These are phyloP conservation scores for Fusarium sp. DNA, from an alignment of 2,329 filamentous ascomycete genomes.

Conservation along the genomic window DNA sequence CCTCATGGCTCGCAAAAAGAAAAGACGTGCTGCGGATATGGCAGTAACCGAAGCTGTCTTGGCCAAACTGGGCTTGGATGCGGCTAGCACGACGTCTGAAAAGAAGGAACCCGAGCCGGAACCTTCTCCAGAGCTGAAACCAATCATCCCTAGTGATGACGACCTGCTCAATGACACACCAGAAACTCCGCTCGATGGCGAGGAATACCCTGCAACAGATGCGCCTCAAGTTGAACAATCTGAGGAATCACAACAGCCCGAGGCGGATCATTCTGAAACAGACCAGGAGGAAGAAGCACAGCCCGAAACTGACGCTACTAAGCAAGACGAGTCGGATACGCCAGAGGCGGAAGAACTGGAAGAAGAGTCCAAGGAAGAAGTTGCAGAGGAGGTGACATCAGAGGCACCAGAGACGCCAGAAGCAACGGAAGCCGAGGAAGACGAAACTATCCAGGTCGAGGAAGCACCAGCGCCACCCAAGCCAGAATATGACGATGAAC, in stretches of 20 bases:
- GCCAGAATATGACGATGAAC: conserved; percentile 59
- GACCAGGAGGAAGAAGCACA: neutral
- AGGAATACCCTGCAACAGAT: conserved; percentile 31
- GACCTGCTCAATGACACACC: conserved; percentile 69
- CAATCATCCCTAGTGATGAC: conserved; percentile 64
- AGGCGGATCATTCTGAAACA: conserved; percentile 36
- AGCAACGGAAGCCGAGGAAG: conserved; percentile 31
- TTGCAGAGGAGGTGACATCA: conserved; percentile 29
- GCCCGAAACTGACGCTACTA: neutral
- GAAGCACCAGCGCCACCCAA: conserved; percentile 36
- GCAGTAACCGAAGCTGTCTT: conserved; percentile 77
- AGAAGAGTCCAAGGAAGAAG: neutral
- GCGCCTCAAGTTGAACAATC: neutral
- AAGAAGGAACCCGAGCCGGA: conserved; percentile 54
- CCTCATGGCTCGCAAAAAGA: conserved; percentile 78
- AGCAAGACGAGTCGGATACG: neutral
- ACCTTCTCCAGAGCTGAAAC: conserved; percentile 50
- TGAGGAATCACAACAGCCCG: conserved; percentile 15
- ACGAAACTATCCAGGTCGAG: conserved; percentile 41
- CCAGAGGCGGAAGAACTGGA: neutral
- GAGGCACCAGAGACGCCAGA: conserved; percentile 9
- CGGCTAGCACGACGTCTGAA: conserved; percentile 50
- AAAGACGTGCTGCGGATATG: conserved; percentile 80
- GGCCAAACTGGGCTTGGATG: conserved; percentile 65
- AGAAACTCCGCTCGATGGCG: conserved; percentile 53